phyloP scores from a whole-genome alignment of 2,329 filamentous ascomycete species.

The Nothopassalora personata region DNA sequence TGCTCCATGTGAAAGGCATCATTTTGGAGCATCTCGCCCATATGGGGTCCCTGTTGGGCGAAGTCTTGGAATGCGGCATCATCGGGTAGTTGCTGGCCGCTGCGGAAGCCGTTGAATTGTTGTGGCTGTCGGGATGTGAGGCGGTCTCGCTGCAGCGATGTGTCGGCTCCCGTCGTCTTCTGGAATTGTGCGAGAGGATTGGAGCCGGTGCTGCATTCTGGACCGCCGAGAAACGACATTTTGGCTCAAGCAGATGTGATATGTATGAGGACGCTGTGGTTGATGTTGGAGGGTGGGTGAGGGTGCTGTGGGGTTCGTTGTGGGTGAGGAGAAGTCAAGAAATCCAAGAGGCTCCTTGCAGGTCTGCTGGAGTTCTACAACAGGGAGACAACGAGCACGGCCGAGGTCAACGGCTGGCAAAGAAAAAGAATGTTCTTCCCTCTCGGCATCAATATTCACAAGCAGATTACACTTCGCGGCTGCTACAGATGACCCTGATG shows the following conservation, averaged over 20 bases:
- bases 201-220: constrained; percentile 92
- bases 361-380: not conserved
- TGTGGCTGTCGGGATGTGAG: constrained; percentile 40
- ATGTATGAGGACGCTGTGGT: not conserved
- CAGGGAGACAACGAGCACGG: not conserved
- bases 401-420: not conserved
- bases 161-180: constrained; percentile 95
- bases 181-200: constrained; percentile 97
- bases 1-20: constrained; percentile 63
- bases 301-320: not conserved
- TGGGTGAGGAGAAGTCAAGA: not conserved
- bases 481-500: not conserved
- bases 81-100: constrained; percentile 23
- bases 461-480: not conserved
- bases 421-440: not conserved
- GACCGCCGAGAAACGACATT: constrained; percentile 95
- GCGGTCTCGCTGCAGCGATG: constrained; percentile 85
- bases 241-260: not conserved
- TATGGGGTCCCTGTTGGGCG: constrained; percentile 67
- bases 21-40: constrained; percentile 49
- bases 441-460: not conserved
- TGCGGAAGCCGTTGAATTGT: constrained; percentile 30
- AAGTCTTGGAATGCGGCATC: constrained; percentile 55
- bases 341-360: not conserved
- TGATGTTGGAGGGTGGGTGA: not conserved